Evolutionary conservation across 2,329 filamentous ascomycete genomes (phyloP).

Genomic region (Rugonectria rugulosa): DNA sequence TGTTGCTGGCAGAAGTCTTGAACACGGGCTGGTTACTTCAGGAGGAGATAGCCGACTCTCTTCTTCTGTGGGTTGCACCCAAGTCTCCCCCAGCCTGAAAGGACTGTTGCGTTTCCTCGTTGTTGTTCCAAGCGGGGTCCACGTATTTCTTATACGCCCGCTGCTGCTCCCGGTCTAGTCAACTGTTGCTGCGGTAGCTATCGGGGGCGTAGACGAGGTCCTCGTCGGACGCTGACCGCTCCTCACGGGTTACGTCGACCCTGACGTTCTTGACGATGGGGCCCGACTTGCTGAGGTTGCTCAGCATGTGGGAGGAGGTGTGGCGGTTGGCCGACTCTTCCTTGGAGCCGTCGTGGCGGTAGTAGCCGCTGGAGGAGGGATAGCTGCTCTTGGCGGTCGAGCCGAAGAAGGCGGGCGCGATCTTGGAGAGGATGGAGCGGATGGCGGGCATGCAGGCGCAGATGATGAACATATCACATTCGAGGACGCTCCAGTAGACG

Average conservation of each 20-base stretch:
- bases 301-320: not conserved
- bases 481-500: conserved; percentile 21
- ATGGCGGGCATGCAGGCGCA: conserved; percentile 17
- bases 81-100: too few species aligned
- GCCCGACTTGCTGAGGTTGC: not conserved
- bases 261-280: conserved; percentile 12
- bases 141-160: too few species aligned
- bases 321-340: conserved; percentile 2
- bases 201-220: conserved; percentile 14
- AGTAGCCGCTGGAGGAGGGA: conserved; percentile 8
- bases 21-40: too few species aligned
- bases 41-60: too few species aligned
- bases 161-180: too few species aligned
- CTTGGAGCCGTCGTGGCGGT: conserved; percentile 9
- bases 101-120: too few species aligned
- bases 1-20: too few species aligned
- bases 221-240: conserved; percentile 12
- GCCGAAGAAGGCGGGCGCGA: conserved; percentile 15
- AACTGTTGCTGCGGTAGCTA: not conserved
- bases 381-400: conserved; percentile 6
- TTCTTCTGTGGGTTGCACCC: too few species aligned
- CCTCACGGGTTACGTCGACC: conserved; percentile 4
- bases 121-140: too few species aligned
- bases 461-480: conserved; percentile 20
- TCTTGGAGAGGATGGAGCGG: conserved; percentile 4